Evolutionary conservation across 257 asterid genomes (phyloP), one percentile per base, ranked within the genome.

Genomic region (Solanum megistacrolobum): DNA sequence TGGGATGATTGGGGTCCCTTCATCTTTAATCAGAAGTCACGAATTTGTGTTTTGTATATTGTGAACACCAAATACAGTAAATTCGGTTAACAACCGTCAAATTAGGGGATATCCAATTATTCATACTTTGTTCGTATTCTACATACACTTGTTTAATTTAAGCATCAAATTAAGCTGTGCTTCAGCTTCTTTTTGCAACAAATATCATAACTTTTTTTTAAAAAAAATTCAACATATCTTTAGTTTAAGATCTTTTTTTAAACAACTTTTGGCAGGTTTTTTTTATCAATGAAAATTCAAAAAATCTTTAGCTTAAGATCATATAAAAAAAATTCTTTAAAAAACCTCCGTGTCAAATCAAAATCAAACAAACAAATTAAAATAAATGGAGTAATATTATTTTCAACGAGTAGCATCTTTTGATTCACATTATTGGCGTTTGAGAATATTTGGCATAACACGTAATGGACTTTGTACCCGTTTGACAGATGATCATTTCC

Each of bases 1-100:
- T n/a, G 1, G n/a, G 0, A 16, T 52, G 23, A 16, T 52, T 52
- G 7, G 3, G 2, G 0, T 18, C 5, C n/a, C 2, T 7, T 55
- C 9, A 6, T 7, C 1, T 2, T 20, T 58, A 58, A 21, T 21
- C 3, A 58, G 0, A 58, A 9, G 12, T 60, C 6, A 7, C 3
- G 0, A 60, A 9, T 60, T 60, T 9, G 2, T 9, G 12, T 9
- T 9, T 60, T 13, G 6, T 23, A 7, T 55, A 21, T 60, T 9
- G 29, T 23, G 29, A 60, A 21, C 11, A 60, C 12, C 29, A 0
- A 60, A 60, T 62, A 23, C 6, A 9, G 71, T n/a, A 23, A 23
- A 62, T 5, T 4, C 2, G 14, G 31, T n/a, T 62, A 62, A 10
- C 13, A 62, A 62, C 31, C 31, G 14, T 62, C 29, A 62, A 62